Evolutionary conservation across 2,329 filamentous ascomycete genomes (phyloP).

Genomic region (Monascus ruber): DNA sequence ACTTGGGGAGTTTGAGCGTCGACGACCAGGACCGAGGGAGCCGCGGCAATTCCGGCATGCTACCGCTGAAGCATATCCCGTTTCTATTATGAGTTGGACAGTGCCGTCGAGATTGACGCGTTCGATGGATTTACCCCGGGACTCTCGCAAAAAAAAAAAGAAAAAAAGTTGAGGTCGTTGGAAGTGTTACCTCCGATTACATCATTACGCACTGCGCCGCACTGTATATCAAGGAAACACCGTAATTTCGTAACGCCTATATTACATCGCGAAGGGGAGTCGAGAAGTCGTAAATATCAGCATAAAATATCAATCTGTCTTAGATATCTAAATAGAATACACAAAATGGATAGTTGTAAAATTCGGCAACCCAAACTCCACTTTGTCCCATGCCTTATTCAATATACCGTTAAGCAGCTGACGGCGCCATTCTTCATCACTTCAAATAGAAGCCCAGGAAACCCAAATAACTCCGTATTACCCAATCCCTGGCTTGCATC

Average conservation of each 20-base stretch:
- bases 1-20: slow-evolving; percentile 64
- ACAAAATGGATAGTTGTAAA: background rate
- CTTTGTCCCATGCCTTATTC: slow-evolving; percentile 12
- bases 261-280: no score
- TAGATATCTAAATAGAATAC: background rate
- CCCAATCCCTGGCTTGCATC: slow-evolving; percentile 48
- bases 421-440: slow-evolving; percentile 87
- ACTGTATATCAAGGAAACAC: no score
- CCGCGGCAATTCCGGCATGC: slow-evolving; percentile 27
- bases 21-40: slow-evolving; percentile 52
- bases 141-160: no score
- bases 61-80: slow-evolving; percentile 20
- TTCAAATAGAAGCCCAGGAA: slow-evolving; percentile 89
- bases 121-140: no score
- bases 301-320: no score
- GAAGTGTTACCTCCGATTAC: no score
- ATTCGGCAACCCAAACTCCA: background rate
- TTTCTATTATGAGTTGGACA: no score
- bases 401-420: slow-evolving; percentile 83
- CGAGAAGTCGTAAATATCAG: no score
- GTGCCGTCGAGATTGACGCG: no score
- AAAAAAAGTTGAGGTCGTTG: no score
- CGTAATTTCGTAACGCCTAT: no score
- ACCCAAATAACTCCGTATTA: slow-evolving; percentile 81
- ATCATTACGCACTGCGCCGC: no score